Evolutionary conservation across 306 rosid species (phyloP).

Genomic region (Adenanthera pavonina): DNA sequence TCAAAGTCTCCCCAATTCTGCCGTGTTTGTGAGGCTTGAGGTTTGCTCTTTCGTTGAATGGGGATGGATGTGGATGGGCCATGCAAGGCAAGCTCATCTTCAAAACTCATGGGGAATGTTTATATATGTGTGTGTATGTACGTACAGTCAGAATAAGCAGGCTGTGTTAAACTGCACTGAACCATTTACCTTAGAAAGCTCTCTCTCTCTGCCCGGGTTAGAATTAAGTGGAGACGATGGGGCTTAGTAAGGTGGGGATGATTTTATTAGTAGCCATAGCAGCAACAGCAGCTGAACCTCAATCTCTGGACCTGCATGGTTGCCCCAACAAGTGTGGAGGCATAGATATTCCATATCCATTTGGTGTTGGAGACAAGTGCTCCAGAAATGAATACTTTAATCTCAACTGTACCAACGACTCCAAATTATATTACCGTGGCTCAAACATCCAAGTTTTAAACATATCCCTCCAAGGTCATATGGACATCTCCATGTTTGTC

Average conservation of each 20-base stretch:
- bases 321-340: constrained; percentile 39
- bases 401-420: constrained; percentile 2
- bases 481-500: not conserved
- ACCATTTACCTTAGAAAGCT: not conserved
- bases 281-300: not conserved
- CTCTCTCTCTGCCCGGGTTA: no score
- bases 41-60: no score
- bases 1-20: not conserved
- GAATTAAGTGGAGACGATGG: no score
- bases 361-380: constrained; percentile 33
- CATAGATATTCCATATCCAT: constrained; percentile 52
- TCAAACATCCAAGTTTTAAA: not conserved
- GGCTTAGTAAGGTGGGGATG: not conserved
- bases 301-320: not conserved
- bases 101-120: no score
- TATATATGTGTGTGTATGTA: no score
- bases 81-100: no score
- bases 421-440: not conserved
- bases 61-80: no score
- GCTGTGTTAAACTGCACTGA: not conserved
- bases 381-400: not conserved
- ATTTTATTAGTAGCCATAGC: not conserved
- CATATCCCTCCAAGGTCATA: constrained; percentile 38
- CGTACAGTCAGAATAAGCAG: not conserved
- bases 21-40: not conserved